Conservation (phyloP, 1,284 basidiomycete species). For the Leccinum fallax region DNA sequence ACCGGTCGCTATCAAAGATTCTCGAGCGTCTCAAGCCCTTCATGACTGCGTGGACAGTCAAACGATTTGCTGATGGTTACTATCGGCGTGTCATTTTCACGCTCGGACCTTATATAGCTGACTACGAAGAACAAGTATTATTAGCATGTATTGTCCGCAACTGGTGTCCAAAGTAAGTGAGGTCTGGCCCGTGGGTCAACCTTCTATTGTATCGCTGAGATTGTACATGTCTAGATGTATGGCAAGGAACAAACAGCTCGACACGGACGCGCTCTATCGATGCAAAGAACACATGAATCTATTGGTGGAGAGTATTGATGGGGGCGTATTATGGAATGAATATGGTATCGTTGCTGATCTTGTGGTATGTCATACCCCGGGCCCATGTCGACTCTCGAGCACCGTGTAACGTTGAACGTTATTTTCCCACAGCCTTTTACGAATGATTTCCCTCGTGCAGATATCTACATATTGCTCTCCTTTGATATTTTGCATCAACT, state of each 20-base stretch:
- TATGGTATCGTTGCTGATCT: background rate
- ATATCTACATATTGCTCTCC: background rate
- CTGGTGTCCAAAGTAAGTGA: constrained; percentile 1
- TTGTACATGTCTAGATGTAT: background rate
- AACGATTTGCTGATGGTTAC: background rate
- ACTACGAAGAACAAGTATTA: constrained; percentile 1
- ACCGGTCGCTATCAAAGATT: background rate
- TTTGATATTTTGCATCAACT: background rate
- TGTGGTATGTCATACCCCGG: background rate
- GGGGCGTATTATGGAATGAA: background rate
- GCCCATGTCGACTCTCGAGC: no score
- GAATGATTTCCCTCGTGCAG: background rate
- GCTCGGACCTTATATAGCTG: background rate
- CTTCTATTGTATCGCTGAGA: no score
- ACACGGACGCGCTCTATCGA: background rate
- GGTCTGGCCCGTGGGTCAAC: no score
- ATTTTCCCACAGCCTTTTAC: constrained; percentile 1
- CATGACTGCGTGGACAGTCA: background rate
- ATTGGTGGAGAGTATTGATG: background rate
- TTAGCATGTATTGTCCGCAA: background rate
- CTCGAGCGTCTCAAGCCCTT: background rate
- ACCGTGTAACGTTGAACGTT: no score
- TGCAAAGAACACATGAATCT: background rate
- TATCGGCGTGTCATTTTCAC: background rate
- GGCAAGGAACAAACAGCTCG: background rate